Base-by-base conservation (phyloP, 2,329 filamentous ascomycete genomes). In the Cercospora sp. region DNA sequence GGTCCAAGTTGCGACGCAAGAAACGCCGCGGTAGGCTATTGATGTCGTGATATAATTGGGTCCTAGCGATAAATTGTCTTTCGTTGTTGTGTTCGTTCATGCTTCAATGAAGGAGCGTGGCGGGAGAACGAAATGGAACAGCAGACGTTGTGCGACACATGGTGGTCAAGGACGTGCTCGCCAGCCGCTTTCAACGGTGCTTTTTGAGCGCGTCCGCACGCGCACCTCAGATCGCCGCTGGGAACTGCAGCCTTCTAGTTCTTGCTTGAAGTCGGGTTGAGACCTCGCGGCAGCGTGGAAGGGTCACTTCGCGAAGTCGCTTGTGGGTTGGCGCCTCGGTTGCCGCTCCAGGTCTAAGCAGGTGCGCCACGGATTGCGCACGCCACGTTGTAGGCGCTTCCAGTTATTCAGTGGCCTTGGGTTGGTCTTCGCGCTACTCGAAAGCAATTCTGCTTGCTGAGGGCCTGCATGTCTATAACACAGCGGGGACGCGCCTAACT, bases 1-100 rank as follows among this genome's bases (percentile, higher is more conserved):
- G 57, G n/a, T 73, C 66, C 16, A 79, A n/a, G 55, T 79, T 79
- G 24, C 77, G 73, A 16, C 70, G 73, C 13, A 79, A 66, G 59
- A 77, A 78, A 9, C 30, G 51, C 21, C 37, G 64, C 10, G 63
- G 64, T 28, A 40, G 40, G 16, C 26, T 51, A 7, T 57, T 26
- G 37, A 57, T 64, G 60, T 67, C 63, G 21, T 30, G 53, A 55
- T 69, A 66, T 37, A 69, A 51, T 13, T 51, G 34, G 30, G 67
- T 49, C 18, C 18, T 69, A 49, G 40, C 60, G 37, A 40, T 60
- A 16, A 60, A 66, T 21, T 57, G 21, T 53, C 43, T 34, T n/a
- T 30, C n/a, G 37, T 60, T 53, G 28, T 66, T 66, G 40, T 40
- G 18, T 57, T 66, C 55, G 55, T 32, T 61, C 63, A 66, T 66